phyloP scores from a whole-genome alignment of 2,329 filamentous ascomycete species.

The Stromatinia cepivora region DNA sequence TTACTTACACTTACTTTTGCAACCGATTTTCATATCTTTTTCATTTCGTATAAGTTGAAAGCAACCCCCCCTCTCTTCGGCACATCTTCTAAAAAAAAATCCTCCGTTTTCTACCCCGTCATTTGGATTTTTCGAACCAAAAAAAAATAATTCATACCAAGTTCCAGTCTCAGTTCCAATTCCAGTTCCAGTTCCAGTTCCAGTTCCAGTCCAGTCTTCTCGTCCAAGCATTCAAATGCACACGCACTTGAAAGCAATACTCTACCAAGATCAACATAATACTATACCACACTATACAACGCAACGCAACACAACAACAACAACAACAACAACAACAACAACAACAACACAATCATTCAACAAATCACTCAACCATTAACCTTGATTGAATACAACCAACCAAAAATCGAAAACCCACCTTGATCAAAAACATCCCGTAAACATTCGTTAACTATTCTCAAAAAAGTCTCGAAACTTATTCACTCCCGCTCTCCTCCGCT shows the following conservation, averaged over 20 bases:
- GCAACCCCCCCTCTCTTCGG: slow-evolving; percentile 29
- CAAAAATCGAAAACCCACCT: neutral
- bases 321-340: too few relatives aligned
- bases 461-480: slow-evolving; percentile 23
- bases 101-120: slow-evolving; percentile 30
- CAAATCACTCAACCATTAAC: neutral
- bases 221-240: neutral
- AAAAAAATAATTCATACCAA: neutral
- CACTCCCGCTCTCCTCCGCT: slow-evolving; percentile 29
- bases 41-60: slow-evolving; percentile 30
- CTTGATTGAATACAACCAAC: neutral
- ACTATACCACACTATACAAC: neutral
- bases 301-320: neutral
- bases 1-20: neutral
- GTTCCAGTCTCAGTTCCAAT: neutral
- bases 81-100: slow-evolving; percentile 34
- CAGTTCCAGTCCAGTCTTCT: too few relatives aligned
- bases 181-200: too few relatives aligned
- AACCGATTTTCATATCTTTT: neutral
- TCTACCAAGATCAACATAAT: too few relatives aligned
- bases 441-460: neutral
- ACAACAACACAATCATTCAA: neutral
- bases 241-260: neutral
- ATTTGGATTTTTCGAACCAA: slow-evolving; percentile 21
- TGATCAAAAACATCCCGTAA: neutral